Conservation (phyloP, 2,329 filamentous ascomycete species). For the Stagonosporopsis vannaccii region DNA sequence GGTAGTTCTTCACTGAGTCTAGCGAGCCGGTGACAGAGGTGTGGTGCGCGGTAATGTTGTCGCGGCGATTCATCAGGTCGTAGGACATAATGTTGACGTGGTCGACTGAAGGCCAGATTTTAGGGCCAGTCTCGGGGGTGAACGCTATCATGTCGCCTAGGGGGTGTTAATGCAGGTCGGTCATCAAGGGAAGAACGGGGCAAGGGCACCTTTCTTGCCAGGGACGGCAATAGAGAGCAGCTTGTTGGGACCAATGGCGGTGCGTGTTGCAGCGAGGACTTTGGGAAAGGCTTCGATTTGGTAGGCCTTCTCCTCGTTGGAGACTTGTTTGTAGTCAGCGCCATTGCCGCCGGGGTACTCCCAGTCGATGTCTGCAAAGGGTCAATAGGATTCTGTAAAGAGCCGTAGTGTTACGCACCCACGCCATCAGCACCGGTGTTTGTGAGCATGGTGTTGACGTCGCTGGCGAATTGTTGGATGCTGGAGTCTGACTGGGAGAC, state of each 20-base stretch:
- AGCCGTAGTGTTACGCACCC: slow-evolving; percentile 48
- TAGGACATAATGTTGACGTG: slow-evolving; percentile 77
- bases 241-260: slow-evolving; percentile 64
- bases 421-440: slow-evolving; percentile 70
- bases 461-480: slow-evolving; percentile 67
- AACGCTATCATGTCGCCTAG: slow-evolving; percentile 71
- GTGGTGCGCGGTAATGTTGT: slow-evolving; percentile 70
- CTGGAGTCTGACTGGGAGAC: slow-evolving; percentile 62
- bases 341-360: slow-evolving; percentile 70
- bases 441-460: slow-evolving; percentile 69
- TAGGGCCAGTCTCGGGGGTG: slow-evolving; percentile 62
- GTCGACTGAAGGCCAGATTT: slow-evolving; percentile 67
- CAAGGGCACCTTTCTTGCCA: slow-evolving; percentile 40
- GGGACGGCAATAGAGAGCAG: slow-evolving; percentile 73
- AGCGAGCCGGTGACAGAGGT: slow-evolving; percentile 66
- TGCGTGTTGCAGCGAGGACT: slow-evolving; percentile 66
- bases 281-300: slow-evolving; percentile 70
- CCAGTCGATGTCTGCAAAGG: slow-evolving; percentile 68
- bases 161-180: slow-evolving; percentile 29
- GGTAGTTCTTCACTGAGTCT: slow-evolving; percentile 65
- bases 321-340: slow-evolving; percentile 69
- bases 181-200: not conserved
- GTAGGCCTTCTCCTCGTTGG: slow-evolving; percentile 65
- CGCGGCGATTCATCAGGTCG: slow-evolving; percentile 74
- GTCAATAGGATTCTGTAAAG: not conserved